Evolutionary conservation across 2,329 filamentous ascomycete genomes (phyloP).

Genomic region (Fonsecaea nubica): DNA sequence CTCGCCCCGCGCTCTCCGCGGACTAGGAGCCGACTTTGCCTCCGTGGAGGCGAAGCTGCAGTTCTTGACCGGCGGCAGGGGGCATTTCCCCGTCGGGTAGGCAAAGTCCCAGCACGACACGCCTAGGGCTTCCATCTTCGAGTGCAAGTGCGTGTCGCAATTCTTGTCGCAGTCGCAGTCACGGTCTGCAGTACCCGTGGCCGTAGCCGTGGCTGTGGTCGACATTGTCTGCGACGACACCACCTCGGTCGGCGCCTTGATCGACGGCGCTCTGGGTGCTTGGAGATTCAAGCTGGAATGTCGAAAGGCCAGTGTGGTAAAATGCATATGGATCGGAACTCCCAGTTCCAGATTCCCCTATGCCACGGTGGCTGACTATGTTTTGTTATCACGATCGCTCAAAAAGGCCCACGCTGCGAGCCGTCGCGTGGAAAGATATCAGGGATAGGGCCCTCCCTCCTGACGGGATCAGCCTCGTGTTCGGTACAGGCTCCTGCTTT

Average conservation of each 20-base stretch:
- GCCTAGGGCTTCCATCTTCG: constrained; percentile 23
- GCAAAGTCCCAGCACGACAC: constrained; percentile 33
- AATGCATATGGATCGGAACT: neutral
- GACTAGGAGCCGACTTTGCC: neutral
- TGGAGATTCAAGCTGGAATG: neutral
- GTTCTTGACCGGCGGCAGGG: constrained; percentile 13
- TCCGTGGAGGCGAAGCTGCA: constrained; percentile 6
- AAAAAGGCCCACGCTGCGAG: no score
- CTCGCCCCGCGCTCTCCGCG: constrained; percentile 3
- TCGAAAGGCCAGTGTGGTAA: neutral
- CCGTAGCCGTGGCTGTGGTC: neutral
- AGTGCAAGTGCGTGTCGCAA: neutral
- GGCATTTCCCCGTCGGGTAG: constrained; percentile 25
- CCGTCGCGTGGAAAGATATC: no score
- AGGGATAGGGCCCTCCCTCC: no score
- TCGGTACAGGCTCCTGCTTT: no score
- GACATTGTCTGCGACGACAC: neutral
- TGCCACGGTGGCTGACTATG: no score
- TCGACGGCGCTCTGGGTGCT: neutral
- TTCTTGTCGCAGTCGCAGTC: no score
- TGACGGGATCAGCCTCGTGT: no score
- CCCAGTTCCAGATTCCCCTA: neutral
- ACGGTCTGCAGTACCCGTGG: no score
- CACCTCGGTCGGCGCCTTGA: constrained; percentile 1
- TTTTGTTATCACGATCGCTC: no score